Conservation (phyloP, 768 basidiomycete genomes). For the Termitomyces sp. region DNA sequence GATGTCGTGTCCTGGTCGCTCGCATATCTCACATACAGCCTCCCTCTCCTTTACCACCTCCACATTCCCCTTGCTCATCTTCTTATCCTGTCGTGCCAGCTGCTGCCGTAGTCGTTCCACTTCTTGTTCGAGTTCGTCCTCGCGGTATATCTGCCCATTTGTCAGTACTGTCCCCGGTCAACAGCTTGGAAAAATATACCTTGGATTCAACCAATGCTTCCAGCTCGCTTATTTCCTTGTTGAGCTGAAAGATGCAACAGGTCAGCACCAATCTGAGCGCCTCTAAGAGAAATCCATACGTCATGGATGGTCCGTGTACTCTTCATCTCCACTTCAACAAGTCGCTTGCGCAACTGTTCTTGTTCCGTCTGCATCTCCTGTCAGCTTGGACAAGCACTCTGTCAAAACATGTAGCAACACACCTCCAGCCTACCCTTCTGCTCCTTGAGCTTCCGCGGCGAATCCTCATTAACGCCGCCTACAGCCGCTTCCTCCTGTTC, state of each 20-base stretch:
- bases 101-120: conserved; percentile 74
- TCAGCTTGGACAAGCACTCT: background rate
- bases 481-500: conserved; percentile 41
- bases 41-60: conserved; percentile 32
- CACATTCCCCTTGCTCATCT: conserved; percentile 43
- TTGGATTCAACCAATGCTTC: conserved; percentile 94
- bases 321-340: conserved; percentile 73
- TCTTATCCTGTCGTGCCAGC: conserved; percentile 55
- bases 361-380: conserved; percentile 47
- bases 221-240: conserved; percentile 89
- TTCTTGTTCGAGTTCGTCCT: conserved; percentile 89
- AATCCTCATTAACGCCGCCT: conserved; percentile 26
- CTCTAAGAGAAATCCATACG: conserved; percentile 32
- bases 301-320: conserved; percentile 65
- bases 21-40: conserved; percentile 82
- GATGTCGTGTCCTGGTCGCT: conserved; percentile 80
- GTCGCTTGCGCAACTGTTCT: conserved; percentile 67
- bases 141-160: conserved; percentile 70
- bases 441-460: conserved; percentile 43
- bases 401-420: conserved; percentile 9
- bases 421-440: conserved; percentile 55
- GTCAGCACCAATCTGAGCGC: background rate
- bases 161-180: background rate
- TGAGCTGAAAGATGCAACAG: conserved; percentile 48
- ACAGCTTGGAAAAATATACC: conserved; percentile 36